phyloP scores from a whole-genome alignment of 75 land plant genomes.

The Pseudotsuga menziesii region DNA sequence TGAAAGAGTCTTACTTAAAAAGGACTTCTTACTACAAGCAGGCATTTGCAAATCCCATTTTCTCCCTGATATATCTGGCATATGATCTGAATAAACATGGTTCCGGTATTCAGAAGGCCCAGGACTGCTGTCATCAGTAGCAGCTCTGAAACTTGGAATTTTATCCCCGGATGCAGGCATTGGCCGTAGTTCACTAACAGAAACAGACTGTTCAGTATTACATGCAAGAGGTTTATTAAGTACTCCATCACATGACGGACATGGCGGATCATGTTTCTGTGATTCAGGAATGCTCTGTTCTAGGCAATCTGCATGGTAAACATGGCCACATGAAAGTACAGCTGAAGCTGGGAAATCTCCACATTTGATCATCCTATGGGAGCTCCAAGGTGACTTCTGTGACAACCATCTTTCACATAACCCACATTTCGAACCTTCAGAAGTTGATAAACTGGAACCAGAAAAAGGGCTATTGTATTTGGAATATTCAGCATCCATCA shows the following conservation, averaged over 20 bases:
- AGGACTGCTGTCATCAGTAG: constrained; percentile 21
- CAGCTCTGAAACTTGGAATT: constrained; percentile 33
- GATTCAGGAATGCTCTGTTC: constrained; percentile 25
- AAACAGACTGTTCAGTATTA: constrained; percentile 16
- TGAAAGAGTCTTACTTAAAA: constrained; percentile 25
- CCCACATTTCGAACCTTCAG: constrained; percentile 19
- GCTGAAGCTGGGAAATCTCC: constrained; percentile 23
- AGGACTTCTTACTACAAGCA: constrained; percentile 15
- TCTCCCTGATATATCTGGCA: constrained; percentile 25
- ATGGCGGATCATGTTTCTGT: constrained; percentile 28
- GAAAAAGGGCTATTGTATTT: constrained; percentile 3
- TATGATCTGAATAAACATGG: constrained; percentile 37
- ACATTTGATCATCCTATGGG: constrained; percentile 22
- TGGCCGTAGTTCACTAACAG: constrained; percentile 16
- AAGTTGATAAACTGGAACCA: constrained; percentile 3
- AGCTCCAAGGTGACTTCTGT: constrained; percentile 40
- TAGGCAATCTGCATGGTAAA: constrained; percentile 26
- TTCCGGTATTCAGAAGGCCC: constrained; percentile 29
- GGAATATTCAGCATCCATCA: constrained; percentile 11
- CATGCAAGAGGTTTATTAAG: background rate
- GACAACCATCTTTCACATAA: constrained; percentile 24
- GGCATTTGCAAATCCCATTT: constrained; percentile 37
- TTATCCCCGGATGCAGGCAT: constrained; percentile 15
- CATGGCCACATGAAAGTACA: constrained; percentile 26
- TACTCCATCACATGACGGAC: constrained; percentile 18